Evolutionary conservation across 2,329 filamentous ascomycete genomes (phyloP).

Genomic region (Phaeosphaeria sp.): DNA sequence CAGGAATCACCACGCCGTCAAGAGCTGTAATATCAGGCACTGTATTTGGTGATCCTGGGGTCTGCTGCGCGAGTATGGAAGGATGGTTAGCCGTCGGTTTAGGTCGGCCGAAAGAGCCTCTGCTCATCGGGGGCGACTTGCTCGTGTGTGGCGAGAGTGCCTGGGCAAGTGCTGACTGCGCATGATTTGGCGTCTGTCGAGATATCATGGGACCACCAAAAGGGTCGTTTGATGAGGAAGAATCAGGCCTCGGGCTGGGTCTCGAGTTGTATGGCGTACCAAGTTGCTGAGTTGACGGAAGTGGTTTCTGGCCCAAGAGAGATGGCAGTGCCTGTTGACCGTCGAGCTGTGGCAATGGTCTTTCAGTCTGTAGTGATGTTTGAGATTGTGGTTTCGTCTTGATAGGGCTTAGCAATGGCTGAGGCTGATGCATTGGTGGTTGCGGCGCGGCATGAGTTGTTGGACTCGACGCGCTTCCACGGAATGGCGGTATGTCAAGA

Average conservation of each 20-base stretch:
- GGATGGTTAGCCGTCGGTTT: slow-evolving; percentile 28
- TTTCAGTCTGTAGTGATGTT: slow-evolving; percentile 18
- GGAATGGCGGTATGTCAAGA: slow-evolving; percentile 45
- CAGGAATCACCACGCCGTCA: slow-evolving; percentile 89
- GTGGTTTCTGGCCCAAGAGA: slow-evolving; percentile 32
- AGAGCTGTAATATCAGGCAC: slow-evolving; percentile 80
- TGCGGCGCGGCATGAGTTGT: slow-evolving; percentile 19
- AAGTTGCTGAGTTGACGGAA: slow-evolving; percentile 31
- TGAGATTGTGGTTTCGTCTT: slow-evolving; percentile 18
- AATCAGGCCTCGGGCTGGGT: slow-evolving; percentile 23
- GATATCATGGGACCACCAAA: slow-evolving; percentile 32
- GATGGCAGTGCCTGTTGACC: slow-evolving; percentile 35
- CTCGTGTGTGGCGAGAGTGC: slow-evolving; percentile 15
- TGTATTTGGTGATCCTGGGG: slow-evolving; percentile 61
- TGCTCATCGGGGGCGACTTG: slow-evolving; percentile 30
- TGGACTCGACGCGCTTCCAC: slow-evolving; percentile 26
- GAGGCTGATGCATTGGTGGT: slow-evolving; percentile 23
- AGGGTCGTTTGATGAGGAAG: slow-evolving; percentile 36
- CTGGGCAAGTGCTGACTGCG: slow-evolving; percentile 12
- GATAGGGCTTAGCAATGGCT: slow-evolving; percentile 28
- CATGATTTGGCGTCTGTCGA: slow-evolving; percentile 9
- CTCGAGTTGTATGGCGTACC: slow-evolving; percentile 25
- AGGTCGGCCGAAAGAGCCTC: slow-evolving; percentile 39
- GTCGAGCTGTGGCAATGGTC: slow-evolving; percentile 25
- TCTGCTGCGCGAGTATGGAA: slow-evolving; percentile 36